Evolutionary conservation across 2,329 filamentous ascomycete genomes (phyloP).

Genomic region (Huntiella decipiens): DNA sequence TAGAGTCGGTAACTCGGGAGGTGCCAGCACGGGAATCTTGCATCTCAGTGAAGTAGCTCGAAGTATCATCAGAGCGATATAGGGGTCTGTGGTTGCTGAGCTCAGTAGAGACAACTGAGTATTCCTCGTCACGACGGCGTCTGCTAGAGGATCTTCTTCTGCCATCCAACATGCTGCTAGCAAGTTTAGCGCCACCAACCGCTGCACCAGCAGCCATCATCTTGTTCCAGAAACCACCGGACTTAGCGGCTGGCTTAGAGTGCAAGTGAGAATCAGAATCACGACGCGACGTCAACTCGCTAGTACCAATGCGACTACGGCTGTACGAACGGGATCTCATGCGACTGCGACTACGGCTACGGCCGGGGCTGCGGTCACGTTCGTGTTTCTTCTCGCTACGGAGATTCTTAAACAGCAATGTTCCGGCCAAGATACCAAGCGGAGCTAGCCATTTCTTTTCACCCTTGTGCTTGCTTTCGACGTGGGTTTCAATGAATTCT

Average conservation of each 20-base stretch:
- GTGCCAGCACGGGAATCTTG: slow-evolving; percentile 34
- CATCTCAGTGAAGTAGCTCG: slow-evolving; percentile 35
- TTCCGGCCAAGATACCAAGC: slow-evolving; percentile 31
- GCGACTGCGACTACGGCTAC: slow-evolving; percentile 16
- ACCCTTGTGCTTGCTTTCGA: slow-evolving; percentile 19
- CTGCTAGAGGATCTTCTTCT: slow-evolving; percentile 23
- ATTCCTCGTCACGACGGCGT: slow-evolving; percentile 36
- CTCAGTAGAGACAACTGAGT: slow-evolving; percentile 43
- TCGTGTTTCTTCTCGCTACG: slow-evolving; percentile 22
- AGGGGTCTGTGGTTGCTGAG: slow-evolving; percentile 32
- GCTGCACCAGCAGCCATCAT: slow-evolving; percentile 41
- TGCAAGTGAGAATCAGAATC: slow-evolving; percentile 47
- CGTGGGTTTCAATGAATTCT: slow-evolving; percentile 20
- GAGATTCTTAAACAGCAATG: slow-evolving; percentile 27
- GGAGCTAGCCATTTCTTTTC: slow-evolving; percentile 30
- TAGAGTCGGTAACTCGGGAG: slow-evolving; percentile 7
- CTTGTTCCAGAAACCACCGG: slow-evolving; percentile 34
- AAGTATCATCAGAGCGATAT: slow-evolving; percentile 19
- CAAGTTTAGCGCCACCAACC: slow-evolving; percentile 42
- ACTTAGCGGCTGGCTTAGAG: slow-evolving; percentile 20
- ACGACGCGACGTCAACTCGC: slow-evolving; percentile 31
- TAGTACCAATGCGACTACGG: slow-evolving; percentile 27
- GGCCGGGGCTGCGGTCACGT: slow-evolving; percentile 19
- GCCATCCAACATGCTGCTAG: slow-evolving; percentile 31
- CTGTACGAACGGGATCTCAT: slow-evolving; percentile 18